Conservation (phyloP, 768 basidiomycete genomes). For the Podaxis mareebaensis region DNA sequence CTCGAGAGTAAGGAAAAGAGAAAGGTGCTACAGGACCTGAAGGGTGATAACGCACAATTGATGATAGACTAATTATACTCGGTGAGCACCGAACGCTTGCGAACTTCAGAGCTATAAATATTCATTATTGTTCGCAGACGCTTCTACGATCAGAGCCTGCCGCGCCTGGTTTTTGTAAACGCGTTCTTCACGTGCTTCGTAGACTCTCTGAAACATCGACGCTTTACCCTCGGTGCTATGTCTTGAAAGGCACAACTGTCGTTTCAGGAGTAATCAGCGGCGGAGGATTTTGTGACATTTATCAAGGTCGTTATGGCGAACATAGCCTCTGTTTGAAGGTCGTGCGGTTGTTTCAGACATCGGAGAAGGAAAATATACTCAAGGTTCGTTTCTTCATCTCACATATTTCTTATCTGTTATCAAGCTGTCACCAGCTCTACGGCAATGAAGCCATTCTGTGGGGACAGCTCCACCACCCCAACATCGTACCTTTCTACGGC, state of each 20-base stretch:
- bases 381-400: not conserved
- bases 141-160: too few species aligned
- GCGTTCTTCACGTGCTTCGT: not conserved
- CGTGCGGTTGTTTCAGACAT: not conserved
- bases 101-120: too few species aligned
- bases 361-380: not conserved
- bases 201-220: not conserved
- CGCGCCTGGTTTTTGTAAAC: not conserved
- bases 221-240: not conserved
- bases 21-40: too few species aligned
- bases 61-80: too few species aligned
- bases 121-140: too few species aligned
- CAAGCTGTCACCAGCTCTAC: not conserved
- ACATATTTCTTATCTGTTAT: not conserved
- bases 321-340: not conserved
- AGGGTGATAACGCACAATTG: too few species aligned
- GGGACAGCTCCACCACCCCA: conserved; percentile 9
- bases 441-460: conserved; percentile 13
- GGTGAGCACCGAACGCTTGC: too few species aligned
- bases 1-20: too few species aligned
- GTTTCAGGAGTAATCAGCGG: not conserved
- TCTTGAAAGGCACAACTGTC: not conserved
- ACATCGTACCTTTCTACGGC: conserved; percentile 13
- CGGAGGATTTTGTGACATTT: not conserved
- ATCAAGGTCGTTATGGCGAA: not conserved